Evolutionary conservation across 225 moss, liverwort and hornwort genomes (phyloP), one percentile per base, ranked within the genome.

Genomic region (Anthoceros angustus): DNA sequence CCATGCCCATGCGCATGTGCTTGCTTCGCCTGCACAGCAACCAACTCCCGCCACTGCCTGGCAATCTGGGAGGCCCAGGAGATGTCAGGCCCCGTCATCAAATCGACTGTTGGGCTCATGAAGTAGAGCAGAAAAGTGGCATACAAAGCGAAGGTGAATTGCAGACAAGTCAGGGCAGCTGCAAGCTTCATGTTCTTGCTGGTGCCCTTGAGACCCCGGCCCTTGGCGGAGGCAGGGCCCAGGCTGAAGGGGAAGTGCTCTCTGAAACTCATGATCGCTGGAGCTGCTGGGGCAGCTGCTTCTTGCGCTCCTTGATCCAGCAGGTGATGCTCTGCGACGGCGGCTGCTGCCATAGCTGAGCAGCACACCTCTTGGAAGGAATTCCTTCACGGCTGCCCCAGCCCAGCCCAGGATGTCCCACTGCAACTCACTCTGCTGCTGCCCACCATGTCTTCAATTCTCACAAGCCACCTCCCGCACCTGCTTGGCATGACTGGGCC

Each of bases 131-230:
- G 75, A 69, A 89, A 83, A 25, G 95, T 98, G 48, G 86, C 91
- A 70, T 98, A 98, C 10, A 98, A n/a, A 40, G 95, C 91, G 68
- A 98, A 86, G 42, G 77, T 82, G 74, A 88, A 91, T 76, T 98
- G 95, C 26, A 98, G 66, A 71, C 95, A 98, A 11, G 91, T 92
- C 49, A 95, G 80, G 46, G 80, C 81, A 5, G 95, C 95, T 25
- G 91, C 86, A 64, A 98, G 76, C 71, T 88, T 83, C 76, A 91
- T 71, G 69, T 79, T 80, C 62, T 69, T 78, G 42, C 75, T 70
- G 15, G 60, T 70, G 40, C 62, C 55, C 55, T 55, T 55, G n/a
- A 18, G 23, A 20, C n/a, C 23, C 18, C 55, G 55, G 55, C 55
- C 55, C 23, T 55, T 55, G 32, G 32, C 32, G 32, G 32, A 32